Evolutionary conservation across 768 basidiomycete genomes (phyloP).

Genomic region (Amanita subjunquillea): DNA sequence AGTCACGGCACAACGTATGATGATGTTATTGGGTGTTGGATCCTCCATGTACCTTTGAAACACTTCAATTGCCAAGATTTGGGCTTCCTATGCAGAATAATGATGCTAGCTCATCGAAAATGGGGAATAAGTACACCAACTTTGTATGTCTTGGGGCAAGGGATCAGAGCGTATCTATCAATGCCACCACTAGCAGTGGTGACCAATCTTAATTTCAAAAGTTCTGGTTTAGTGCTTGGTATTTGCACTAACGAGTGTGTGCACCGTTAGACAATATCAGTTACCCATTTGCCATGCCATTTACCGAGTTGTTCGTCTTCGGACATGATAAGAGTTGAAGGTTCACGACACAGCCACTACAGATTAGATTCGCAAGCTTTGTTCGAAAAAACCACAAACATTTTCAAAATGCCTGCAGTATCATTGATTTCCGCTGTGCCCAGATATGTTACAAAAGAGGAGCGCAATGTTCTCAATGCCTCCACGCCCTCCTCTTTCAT

Average conservation of each 20-base stretch:
- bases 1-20: conserved; percentile 4
- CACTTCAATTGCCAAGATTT: background rate
- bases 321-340: no score
- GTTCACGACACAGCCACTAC: background rate
- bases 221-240: background rate
- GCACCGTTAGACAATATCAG: no score
- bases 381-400: background rate
- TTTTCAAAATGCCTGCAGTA: conserved; percentile 25
- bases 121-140: background rate
- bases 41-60: background rate
- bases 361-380: conserved; percentile 19
- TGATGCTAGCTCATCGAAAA: background rate
- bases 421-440: conserved; percentile 27
- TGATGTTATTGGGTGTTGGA: background rate
- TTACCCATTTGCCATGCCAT: no score
- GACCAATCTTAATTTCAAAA: background rate
- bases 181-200: background rate
- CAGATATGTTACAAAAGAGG: conserved; percentile 38
- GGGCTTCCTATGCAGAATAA: background rate
- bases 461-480: conserved; percentile 55
- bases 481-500: conserved; percentile 79
- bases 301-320: no score
- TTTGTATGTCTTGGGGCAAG: background rate
- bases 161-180: background rate
- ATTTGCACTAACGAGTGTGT: background rate